Evolutionary conservation across 805 yeast species (phyloP).

Genomic region (Metahyphopichia silvanorum): DNA sequence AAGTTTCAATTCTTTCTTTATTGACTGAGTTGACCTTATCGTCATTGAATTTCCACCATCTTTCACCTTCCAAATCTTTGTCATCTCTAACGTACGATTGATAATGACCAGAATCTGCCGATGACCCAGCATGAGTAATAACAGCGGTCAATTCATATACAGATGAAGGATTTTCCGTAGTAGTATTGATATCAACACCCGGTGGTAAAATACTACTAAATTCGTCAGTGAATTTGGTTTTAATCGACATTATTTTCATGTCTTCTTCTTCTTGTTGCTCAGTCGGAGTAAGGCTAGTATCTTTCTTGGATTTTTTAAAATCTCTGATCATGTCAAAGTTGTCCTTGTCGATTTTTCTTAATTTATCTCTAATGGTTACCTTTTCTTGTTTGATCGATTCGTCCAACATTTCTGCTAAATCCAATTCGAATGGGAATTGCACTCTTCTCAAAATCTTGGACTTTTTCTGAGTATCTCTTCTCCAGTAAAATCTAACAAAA

Average conservation of each 20-base stretch:
- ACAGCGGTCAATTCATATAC: conserved; percentile 80
- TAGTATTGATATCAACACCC: conserved; percentile 19
- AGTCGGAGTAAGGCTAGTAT: conserved; percentile 39
- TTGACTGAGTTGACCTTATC: conserved; percentile 79
- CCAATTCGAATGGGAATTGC: conserved; percentile 90
- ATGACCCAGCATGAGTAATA: conserved; percentile 90
- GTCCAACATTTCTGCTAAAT: conserved; percentile 80
- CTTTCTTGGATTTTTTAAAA: conserved; percentile 55
- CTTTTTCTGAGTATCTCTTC: conserved; percentile 84
- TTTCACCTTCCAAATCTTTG: conserved; percentile 58
- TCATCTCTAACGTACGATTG: conserved; percentile 83
- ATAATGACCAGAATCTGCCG: conserved; percentile 97
- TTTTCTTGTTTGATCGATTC: conserved; percentile 69
- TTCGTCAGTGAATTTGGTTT: conserved; percentile 50
- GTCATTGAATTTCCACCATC: conserved; percentile 95
- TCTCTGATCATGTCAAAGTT: conserved; percentile 70
- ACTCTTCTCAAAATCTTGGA: conserved; percentile 93
- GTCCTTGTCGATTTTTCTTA: conserved; percentile 72
- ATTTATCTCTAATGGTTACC: conserved; percentile 68
- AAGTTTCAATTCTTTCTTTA: conserved; percentile 74
- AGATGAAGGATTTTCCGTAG: conserved; percentile 82
- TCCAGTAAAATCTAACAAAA: conserved; percentile 95
- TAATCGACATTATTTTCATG: conserved; percentile 45
- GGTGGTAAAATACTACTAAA: conserved; percentile 42
- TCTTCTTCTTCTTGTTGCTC: conserved; percentile 56